phyloP scores from a whole-genome alignment of 108 stramenopile genomes.

The Skeletonema costatum region DNA sequence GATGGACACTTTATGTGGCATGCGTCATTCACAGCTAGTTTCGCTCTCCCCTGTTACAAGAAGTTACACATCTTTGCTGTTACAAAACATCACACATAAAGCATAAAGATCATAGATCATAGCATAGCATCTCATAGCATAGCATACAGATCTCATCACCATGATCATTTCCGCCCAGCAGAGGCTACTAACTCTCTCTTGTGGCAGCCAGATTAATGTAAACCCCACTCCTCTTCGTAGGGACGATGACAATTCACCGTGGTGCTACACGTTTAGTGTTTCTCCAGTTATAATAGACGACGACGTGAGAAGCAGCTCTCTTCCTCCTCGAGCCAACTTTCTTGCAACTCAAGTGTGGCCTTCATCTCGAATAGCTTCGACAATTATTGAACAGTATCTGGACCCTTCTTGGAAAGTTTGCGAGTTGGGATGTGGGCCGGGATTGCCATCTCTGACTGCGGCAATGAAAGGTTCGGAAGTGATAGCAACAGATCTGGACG shows the following conservation, averaged over 20 bases:
- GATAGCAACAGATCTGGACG: slow-evolving; percentile 72
- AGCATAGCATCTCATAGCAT: too few relatives aligned
- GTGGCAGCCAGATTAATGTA: slow-evolving; percentile 10
- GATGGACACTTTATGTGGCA: too few relatives aligned
- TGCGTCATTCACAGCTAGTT: too few relatives aligned
- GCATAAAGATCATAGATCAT: too few relatives aligned
- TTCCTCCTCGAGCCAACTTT: slow-evolving; percentile 54
- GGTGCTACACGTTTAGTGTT: slow-evolving; percentile 18
- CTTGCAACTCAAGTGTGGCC: slow-evolving; percentile 87
- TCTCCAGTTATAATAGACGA: slow-evolving; percentile 10
- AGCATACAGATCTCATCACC: too few relatives aligned
- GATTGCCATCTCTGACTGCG: slow-evolving; percentile 64
- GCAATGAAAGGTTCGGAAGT: slow-evolving; percentile 52
- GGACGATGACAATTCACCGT: slow-evolving; percentile 15
- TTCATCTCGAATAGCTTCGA: slow-evolving; percentile 65
- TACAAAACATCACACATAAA: too few relatives aligned
- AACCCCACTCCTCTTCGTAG: slow-evolving; percentile 20
- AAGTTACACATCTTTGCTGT: too few relatives aligned
- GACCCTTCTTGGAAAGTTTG: slow-evolving; percentile 55
- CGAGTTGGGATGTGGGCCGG: slow-evolving; percentile 83
- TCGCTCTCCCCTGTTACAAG: too few relatives aligned
- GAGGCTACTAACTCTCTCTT: background rate
- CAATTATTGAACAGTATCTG: slow-evolving; percentile 35
- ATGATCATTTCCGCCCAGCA: background rate
- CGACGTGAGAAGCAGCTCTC: background rate